Percentiles rank a stretch among this genome's conserved stretches.
These are phyloP conservation scores for Scolecobasidium constrictum DNA, from an alignment of 2,329 filamentous ascomycete species.

Conservation along the genomic window DNA sequence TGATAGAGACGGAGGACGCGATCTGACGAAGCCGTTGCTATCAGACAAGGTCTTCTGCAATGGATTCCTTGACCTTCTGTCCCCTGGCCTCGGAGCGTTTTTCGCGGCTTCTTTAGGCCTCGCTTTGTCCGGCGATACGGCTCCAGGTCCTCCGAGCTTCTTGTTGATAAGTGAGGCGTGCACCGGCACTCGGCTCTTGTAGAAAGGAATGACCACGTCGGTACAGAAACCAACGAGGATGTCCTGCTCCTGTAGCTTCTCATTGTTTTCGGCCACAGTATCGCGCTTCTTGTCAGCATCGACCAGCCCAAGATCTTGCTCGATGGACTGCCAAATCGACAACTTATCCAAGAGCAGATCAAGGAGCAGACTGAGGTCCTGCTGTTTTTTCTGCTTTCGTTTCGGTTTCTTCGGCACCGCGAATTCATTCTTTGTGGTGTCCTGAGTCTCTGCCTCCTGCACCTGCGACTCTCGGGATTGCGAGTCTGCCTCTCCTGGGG, in stretches of 20 bases:
- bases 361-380: slow-evolving; percentile 54
- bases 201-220: slow-evolving; percentile 74
- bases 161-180: slow-evolving; percentile 60
- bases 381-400: slow-evolving; percentile 45
- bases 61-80: slow-evolving; percentile 37
- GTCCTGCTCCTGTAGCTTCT: slow-evolving; percentile 31
- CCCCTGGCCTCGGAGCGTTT: slow-evolving; percentile 29
- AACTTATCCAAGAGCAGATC: slow-evolving; percentile 68
- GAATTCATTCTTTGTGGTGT: slow-evolving; percentile 10
- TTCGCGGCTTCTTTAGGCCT: slow-evolving; percentile 29
- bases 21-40: slow-evolving; percentile 21
- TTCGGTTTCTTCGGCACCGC: slow-evolving; percentile 26
- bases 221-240: slow-evolving; percentile 66
- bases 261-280: slow-evolving; percentile 1
- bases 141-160: slow-evolving; percentile 63
- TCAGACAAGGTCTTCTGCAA: slow-evolving; percentile 43
- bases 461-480: slow-evolving; percentile 3
- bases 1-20: slow-evolving; percentile 52
- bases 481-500: slow-evolving; percentile 10
- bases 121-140: slow-evolving; percentile 42
- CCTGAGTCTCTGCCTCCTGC: slow-evolving; percentile 12
- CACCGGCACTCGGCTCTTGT: slow-evolving; percentile 63
- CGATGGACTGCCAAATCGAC: slow-evolving; percentile 75
- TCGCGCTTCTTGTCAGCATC: slow-evolving; percentile 14
- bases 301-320: slow-evolving; percentile 43